phyloP scores from a whole-genome alignment of 2,329 filamentous ascomycete species.

The Trichoderma sp. region DNA sequence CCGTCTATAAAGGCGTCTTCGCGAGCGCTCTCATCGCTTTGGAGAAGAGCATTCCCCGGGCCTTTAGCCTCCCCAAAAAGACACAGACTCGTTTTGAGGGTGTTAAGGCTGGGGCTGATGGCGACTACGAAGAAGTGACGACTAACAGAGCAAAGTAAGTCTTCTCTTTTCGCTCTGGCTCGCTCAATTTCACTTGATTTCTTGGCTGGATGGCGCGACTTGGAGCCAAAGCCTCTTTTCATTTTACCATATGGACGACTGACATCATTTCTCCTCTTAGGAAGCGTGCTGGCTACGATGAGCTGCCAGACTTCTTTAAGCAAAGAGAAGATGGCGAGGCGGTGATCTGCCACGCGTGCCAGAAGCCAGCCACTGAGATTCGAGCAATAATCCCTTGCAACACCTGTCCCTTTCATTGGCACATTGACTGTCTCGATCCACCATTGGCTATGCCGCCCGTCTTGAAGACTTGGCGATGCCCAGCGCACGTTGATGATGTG shows the following conservation, averaged over 20 bases:
- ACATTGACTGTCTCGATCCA: conserved; percentile 88
- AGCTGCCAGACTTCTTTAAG: conserved; percentile 68
- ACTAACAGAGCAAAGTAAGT: conserved; percentile 69
- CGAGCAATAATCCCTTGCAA: conserved; percentile 86
- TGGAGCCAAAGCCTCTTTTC: no score
- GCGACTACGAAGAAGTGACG: conserved; percentile 75
- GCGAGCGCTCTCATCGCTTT: conserved; percentile 65
- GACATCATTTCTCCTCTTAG: conserved; percentile 38
- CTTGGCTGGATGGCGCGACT: not conserved
- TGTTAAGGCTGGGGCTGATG: conserved; percentile 74
- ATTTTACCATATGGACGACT: not conserved
- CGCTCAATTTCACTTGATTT: not conserved
- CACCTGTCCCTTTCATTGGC: conserved; percentile 80
- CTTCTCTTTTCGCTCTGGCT: conserved; percentile 32
- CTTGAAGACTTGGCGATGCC: conserved; percentile 83
- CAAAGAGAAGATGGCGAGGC: conserved; percentile 74
- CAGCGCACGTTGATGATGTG: conserved; percentile 80
- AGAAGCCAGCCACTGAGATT: conserved; percentile 60
- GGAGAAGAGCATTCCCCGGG: conserved; percentile 69
- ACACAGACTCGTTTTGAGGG: conserved; percentile 79
- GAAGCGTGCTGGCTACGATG: conserved; percentile 61
- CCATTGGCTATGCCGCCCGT: conserved; percentile 79
- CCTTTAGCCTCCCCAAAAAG: conserved; percentile 71
- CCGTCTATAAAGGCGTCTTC: conserved; percentile 60
- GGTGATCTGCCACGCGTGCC: conserved; percentile 78